Base-by-base conservation (phyloP, 148 eudicot genomes). In the Nepenthes gracilis region DNA sequence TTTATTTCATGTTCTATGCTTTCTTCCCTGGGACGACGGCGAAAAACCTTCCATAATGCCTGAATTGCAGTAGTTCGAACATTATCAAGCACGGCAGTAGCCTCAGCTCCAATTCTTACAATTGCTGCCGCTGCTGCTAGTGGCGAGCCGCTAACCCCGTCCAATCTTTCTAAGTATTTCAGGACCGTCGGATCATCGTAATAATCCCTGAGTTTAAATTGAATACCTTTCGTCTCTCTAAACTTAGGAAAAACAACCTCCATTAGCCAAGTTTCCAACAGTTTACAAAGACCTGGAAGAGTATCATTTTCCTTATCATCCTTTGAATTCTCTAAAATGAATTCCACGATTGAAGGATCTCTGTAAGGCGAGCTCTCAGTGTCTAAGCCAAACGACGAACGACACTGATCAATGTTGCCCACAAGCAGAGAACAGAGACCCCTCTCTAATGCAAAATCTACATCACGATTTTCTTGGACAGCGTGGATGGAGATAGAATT, bases 111-210 rank as follows among this genome's bases (percentile, higher is more conserved):
- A 72, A 94, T 84, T 73, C 81, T 83, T 33, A 75, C 99, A 54
- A 94, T 94, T 60, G 99, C 99, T 12, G 95, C 97, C 15, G 99
- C 99, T 12, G 95, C 99, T 65, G 86, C 99, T 72, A 89, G 68
- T 14, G 95, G 94, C 34, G 96, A 89, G 69, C 95, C 79, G 64
- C 80, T 82, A 35, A 70, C 88, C 47, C 92, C 85, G 69, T 88
- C 99, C 33, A 84, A 66, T 61, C 85, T 77, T 67, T 94, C 97
- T 63, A 94, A 81, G 57, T 86, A 89, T 70, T 85, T 83, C 72
- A 94, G 74, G 49, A 94, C 99, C 48, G 67, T 72, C 43, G 99
- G 97, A 70, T 94, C 99, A 75, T 94, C 99, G 64, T 94, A 94
- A 78, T 89, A 94, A 77, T 94, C 99, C 47, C 95, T 86, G 57